Conservation (phyloP, 345 rosid genomes). For the Eucalyptus cladocalyx region DNA sequence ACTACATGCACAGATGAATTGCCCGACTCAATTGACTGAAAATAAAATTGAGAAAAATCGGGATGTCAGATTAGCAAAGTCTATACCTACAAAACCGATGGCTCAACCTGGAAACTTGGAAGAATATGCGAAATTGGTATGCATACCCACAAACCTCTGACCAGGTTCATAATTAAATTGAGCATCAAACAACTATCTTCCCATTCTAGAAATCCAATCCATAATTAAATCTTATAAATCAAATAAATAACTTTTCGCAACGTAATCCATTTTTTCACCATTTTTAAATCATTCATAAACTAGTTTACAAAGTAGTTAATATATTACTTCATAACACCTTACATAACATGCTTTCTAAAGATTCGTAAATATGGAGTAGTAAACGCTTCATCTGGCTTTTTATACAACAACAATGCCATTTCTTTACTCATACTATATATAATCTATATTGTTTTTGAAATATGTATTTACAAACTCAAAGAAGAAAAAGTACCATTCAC, state of each 20-base stretch:
- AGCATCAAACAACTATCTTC: background rate
- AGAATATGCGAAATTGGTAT: no score
- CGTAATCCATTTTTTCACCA: background rate
- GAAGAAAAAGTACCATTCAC: no score
- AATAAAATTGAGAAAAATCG: no score
- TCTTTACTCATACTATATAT: background rate
- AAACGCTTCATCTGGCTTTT: background rate
- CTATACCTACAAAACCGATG: no score
- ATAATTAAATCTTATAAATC: background rate
- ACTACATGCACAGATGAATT: no score
- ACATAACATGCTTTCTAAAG: background rate
- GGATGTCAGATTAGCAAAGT: no score
- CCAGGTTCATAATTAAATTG: background rate
- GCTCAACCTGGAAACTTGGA: accelerated
- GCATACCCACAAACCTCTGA: background rate
- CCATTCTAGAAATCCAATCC: background rate
- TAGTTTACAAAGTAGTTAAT: background rate
- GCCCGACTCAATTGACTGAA: no score
- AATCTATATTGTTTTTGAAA: no score
- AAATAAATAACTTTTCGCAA: no score
- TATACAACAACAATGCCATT: background rate
- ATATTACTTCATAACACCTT: background rate
- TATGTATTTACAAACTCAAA: no score
- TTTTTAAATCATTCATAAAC: background rate
- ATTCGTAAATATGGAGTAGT: no score